Evolutionary conservation across 495 filamentous ascomycete genomes (phyloP).

Genomic region (Trichocladium uniseriatum): DNA sequence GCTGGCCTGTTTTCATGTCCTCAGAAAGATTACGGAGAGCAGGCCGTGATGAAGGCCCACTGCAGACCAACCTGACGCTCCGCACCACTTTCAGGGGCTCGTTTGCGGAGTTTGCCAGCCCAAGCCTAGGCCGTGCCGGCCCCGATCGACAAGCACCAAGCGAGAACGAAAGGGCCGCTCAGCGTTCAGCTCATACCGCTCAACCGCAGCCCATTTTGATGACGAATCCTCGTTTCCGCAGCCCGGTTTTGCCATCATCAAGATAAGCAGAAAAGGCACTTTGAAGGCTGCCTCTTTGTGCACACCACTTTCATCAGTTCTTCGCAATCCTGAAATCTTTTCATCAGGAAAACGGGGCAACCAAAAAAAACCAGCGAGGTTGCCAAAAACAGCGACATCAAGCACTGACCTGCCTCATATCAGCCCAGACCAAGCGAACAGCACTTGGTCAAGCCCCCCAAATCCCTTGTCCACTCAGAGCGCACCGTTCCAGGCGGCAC

Average conservation of each 20-base stretch:
- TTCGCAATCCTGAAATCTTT: not conserved
- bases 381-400: not conserved
- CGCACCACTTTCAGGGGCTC: constrained; percentile 7
- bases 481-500: constrained; percentile 8
- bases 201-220: no score
- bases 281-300: no score
- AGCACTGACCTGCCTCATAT: constrained; percentile 8
- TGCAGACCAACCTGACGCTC: not conserved
- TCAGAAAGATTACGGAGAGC: not conserved
- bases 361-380: constrained; percentile 2
- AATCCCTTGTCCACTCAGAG: constrained; percentile 23
- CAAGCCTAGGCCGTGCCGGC: not conserved
- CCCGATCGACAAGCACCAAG: not conserved
- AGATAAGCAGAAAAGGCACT: not conserved
- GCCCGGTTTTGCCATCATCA: no score
- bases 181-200: no score
- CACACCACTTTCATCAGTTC: not conserved
- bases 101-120: constrained; percentile 8
- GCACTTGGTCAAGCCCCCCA: constrained; percentile 16
- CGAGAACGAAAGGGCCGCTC: not conserved
- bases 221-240: no score
- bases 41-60: not conserved
- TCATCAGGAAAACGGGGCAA: not conserved
- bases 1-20: not conserved
- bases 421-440: constrained; percentile 23